Base-by-base conservation (phyloP, 2,329 filamentous ascomycete species). In the Arthrobotrys entomopaga region DNA sequence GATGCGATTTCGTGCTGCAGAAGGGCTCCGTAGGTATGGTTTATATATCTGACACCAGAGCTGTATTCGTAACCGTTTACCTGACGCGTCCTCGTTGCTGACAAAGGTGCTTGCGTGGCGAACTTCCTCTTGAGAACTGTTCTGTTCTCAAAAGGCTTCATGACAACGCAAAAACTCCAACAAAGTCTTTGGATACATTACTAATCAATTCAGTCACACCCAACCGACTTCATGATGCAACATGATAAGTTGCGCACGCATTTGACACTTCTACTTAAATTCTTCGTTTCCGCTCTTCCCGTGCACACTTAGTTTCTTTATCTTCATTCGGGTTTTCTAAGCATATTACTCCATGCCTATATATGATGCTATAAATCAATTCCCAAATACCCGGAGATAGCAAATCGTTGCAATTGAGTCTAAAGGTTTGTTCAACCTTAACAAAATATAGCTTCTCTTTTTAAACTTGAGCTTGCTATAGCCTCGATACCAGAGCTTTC, bases 401-500 rank as follows among this genome's bases (percentile, higher is more conserved):
- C n/a, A n/a, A n/a, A n/a, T n/a, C 29, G 5, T 34, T 7, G 7
- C 7, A 34, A 10, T 34, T 10, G 29, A 34, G 29, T 34, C 5
- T 29, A 16, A 11, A 4, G 42, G 13, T 13, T 46, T 38, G 49
- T 50, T 66, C 67, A 60, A 73, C 20, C 67, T 48, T 4, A 93
- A 80, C 81, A 93, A 82, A 1, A 89, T 91, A 53, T 93, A 84
- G 1, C 89, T 91, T 80, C 90, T 87, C 82, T 88, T 91, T 0
- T 85, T 83, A 81, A 93, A 93, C 1, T 82, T 85, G 78, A 87
- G 92, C 49, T 82, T 80, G 0, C 87, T 88, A n/a, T n/a, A n/a
- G n/a, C n/a, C n/a, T n/a, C n/a, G n/a, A n/a, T n/a, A n/a, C n/a
- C n/a, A n/a, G 78, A 87, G 92, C 49, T 82, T 80, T 0, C 87